Conservation (phyloP, 345 rosid species). For the Xanthoceras sorbifolium region DNA sequence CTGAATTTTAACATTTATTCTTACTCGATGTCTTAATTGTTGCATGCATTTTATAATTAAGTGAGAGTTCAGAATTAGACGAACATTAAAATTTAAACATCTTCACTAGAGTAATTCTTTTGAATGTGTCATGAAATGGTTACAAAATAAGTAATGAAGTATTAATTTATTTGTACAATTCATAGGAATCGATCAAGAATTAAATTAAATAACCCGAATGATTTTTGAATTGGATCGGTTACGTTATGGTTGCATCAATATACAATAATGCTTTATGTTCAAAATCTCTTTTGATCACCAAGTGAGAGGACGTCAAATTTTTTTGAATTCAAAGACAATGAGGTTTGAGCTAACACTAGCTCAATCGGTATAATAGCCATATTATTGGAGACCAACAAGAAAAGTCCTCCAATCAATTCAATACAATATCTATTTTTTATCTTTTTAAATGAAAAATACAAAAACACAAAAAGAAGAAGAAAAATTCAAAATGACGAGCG, state of each 20-base stretch:
- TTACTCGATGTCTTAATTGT: too few relatives aligned
- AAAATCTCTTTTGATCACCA: neutral
- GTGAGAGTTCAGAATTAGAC: too few relatives aligned
- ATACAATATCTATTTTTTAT: too few relatives aligned
- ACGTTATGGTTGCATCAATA: too few relatives aligned
- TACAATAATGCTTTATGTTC: neutral
- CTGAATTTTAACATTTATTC: too few relatives aligned
- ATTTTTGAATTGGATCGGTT: too few relatives aligned
- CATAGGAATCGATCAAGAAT: neutral
- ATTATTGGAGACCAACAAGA: neutral
- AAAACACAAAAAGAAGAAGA: neutral
- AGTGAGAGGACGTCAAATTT: neutral
- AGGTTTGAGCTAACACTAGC: neutral
- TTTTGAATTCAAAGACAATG: neutral
- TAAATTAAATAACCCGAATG: too few relatives aligned
- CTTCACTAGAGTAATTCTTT: too few relatives aligned
- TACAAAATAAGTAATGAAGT: too few relatives aligned
- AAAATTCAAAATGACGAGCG: too few relatives aligned
- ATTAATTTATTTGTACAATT: neutral
- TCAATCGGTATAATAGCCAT: neutral
- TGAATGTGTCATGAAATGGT: neutral
- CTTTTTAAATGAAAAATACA: too few relatives aligned
- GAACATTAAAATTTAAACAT: too few relatives aligned
- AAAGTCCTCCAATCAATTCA: neutral
- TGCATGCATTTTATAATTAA: neutral